Evolutionary conservation across 2,329 filamentous ascomycete genomes (phyloP).

Genomic region (Didymella lethalis): DNA sequence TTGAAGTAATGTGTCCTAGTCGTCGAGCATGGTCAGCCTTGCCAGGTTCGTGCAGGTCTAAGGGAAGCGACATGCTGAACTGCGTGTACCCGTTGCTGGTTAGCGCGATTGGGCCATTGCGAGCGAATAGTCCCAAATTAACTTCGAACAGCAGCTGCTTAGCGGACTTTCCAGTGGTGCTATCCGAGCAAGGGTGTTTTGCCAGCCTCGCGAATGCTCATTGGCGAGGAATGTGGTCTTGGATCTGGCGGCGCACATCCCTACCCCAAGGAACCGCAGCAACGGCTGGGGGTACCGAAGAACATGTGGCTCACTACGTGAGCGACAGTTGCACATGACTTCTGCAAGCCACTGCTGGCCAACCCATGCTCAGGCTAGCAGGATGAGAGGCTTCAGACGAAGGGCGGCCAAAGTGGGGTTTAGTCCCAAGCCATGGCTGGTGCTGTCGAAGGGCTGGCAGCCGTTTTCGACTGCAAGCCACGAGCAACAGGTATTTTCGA

Average conservation of each 20-base stretch:
- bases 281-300: slow-evolving; percentile 35
- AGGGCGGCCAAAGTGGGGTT: slow-evolving; percentile 35
- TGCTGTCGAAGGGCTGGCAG: slow-evolving; percentile 35
- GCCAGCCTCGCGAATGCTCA: slow-evolving; percentile 27
- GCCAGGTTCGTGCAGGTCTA: slow-evolving; percentile 27
- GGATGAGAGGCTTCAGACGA: slow-evolving; percentile 25
- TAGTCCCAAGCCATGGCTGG: slow-evolving; percentile 35
- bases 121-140: slow-evolving; percentile 19
- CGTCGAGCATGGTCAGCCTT: slow-evolving; percentile 24
- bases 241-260: slow-evolving; percentile 32
- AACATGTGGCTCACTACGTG: slow-evolving; percentile 30
- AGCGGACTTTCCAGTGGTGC: slow-evolving; percentile 27
- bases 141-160: slow-evolving; percentile 28
- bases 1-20: slow-evolving; percentile 6
- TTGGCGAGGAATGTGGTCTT: slow-evolving; percentile 42
- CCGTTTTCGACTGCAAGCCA: slow-evolving; percentile 44
- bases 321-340: slow-evolving; percentile 38
- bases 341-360: slow-evolving; percentile 32
- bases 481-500: slow-evolving; percentile 38
- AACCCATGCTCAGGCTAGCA: slow-evolving; percentile 32
- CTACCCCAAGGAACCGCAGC: slow-evolving; percentile 28
- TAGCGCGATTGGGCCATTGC: slow-evolving; percentile 5
- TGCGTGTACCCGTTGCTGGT: slow-evolving; percentile 36
- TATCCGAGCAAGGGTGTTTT: slow-evolving; percentile 22
- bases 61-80: slow-evolving; percentile 31